A percentile compares a stretch with the other conserved stretches of the same genome.
These are phyloP conservation scores for Metarhizium album DNA, from an alignment of 2,329 filamentous ascomycete genomes.

Conservation along the genomic window DNA sequence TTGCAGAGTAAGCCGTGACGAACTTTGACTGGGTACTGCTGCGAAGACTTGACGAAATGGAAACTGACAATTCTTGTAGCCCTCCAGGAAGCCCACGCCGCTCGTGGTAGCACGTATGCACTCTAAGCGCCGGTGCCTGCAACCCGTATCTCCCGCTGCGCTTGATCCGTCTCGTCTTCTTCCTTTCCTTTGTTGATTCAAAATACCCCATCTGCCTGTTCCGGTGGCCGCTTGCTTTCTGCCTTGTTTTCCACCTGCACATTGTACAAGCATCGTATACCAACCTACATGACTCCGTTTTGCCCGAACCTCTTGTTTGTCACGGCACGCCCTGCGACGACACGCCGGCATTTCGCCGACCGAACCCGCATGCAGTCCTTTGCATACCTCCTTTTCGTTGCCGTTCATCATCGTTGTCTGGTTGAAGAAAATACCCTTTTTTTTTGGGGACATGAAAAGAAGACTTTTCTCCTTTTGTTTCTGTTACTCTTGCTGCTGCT, in stretches of 20 bases:
- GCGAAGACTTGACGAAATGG: not conserved
- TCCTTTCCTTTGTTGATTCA: not conserved
- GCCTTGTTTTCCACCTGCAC: not conserved
- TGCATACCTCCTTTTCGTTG: not conserved
- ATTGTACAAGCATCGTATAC: not conserved
- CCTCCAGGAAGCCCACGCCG: slow-evolving; percentile 25
- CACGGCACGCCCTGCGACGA: not conserved
- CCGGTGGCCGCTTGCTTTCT: not conserved
- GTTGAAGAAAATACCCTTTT: not conserved
- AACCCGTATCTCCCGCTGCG: not conserved
- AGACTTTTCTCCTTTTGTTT: not conserved
- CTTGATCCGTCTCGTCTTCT: not conserved
- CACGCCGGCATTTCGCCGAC: not conserved
- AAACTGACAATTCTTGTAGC: slow-evolving; percentile 13
- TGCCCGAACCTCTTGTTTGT: not conserved
- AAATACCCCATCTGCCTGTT: not conserved
- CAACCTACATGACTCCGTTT: not conserved
- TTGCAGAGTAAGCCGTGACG: slow-evolving; percentile 36
- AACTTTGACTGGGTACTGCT: not conserved
- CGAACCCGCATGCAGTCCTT: not conserved
- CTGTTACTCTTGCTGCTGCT: not conserved
- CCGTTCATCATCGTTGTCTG: not conserved
- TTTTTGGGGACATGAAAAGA: not conserved
- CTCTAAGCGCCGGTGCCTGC: slow-evolving; percentile 13
- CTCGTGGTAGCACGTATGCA: slow-evolving; percentile 21